Base-by-base conservation (phyloP, 345 rosid genomes). In the Acer negundo region DNA sequence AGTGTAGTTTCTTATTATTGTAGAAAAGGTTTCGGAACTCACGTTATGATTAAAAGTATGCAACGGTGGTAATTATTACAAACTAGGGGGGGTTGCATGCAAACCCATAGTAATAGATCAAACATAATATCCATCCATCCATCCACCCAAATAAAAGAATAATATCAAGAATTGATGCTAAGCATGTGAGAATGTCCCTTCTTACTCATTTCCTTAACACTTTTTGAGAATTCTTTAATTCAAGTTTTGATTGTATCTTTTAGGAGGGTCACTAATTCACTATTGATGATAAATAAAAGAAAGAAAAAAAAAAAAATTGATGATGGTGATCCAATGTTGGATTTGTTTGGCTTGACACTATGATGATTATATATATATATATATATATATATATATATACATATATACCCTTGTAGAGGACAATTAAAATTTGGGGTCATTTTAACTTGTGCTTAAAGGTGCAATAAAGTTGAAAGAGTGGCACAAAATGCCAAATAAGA, bases 381-480 rank as follows among this genome's bases (percentile, higher is more conserved):
- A 26, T 26, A 26, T 3, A 31, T 31, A 3, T 31, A 31, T 31
- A 44, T 1, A 2, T 2, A 3, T 16, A 16, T 4, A 17, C 19
- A 2, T 2, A 3, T 16, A 16, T 4, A 17, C 19, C 42, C 28
- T 51, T 24, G 2, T 42, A 11, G 71, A n/a, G 71, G 69, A 8
- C 31, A 68, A 17, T 70, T 4, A 53, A 53, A 3, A 1, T 46
- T 58, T 72, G 53, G 23, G 7, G 40, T 61, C 78, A 73, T 49
- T 49, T 67, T 77, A 62, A 63, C 75, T 77, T 80, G 0, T 9
- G 42, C 75, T 68, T 81, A 73, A 77, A 81, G 80, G 4, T 22
- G 69, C 31, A 73, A 16, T 68, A 28, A 73, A 77, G 66, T 67
- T 31, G 17, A 19, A 75, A 53, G 35, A 73, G 16, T 10, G 35